Evolutionary conservation across 129 eudicot species (phyloP).

Genomic region (Artemisia argyi): DNA sequence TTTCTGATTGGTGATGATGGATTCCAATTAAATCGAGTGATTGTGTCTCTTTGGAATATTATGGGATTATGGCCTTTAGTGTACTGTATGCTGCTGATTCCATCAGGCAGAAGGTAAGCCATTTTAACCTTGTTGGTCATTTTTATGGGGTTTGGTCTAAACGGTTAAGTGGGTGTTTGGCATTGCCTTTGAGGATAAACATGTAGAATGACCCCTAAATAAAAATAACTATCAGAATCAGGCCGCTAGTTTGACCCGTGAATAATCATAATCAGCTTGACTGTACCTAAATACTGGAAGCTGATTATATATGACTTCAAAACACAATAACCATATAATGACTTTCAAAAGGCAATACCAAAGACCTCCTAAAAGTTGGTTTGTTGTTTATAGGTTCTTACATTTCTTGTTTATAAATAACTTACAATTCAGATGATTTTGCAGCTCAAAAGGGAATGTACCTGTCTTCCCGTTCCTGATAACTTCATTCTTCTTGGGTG

Average conservation of each 20-base stretch:
- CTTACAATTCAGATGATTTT: constrained; percentile 6
- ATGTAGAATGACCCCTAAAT: too few relatives aligned
- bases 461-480: constrained; percentile 78
- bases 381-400: too few relatives aligned
- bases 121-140: not conserved
- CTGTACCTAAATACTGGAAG: too few relatives aligned
- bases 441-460: constrained; percentile 76
- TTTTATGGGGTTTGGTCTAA: too few relatives aligned
- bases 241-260: not conserved
- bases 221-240: too few relatives aligned
- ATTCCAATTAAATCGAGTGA: constrained; percentile 63
- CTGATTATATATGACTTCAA: too few relatives aligned
- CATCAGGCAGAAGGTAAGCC: constrained; percentile 83
- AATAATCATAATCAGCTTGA: too few relatives aligned
- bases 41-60: constrained; percentile 83
- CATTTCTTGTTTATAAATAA: too few relatives aligned
- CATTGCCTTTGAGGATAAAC: not conserved
- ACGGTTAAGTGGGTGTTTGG: not conserved
- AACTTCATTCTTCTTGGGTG: constrained; percentile 80
- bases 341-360: too few relatives aligned
- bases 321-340: too few relatives aligned
- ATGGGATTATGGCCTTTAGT: constrained; percentile 96
- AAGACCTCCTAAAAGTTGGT: too few relatives aligned
- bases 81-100: constrained; percentile 79
- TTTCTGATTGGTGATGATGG: constrained; percentile 91